These are phyloP conservation scores for Scutellaria minor DNA, from an alignment of 257 asterid genomes.

Conservation along the genomic window DNA sequence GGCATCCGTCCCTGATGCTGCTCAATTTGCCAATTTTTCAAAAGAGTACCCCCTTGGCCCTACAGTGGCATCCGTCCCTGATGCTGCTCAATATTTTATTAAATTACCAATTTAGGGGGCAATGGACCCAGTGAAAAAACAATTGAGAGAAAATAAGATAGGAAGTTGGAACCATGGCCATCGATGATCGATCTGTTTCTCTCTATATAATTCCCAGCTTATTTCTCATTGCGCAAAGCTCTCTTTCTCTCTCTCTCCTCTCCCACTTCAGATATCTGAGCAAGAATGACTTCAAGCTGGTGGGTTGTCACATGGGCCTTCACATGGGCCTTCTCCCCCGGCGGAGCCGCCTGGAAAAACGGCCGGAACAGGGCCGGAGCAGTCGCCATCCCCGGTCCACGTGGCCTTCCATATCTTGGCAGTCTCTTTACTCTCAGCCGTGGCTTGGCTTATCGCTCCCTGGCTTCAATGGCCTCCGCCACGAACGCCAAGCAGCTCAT, in stretches of 20 bases:
- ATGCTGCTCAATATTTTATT: too few species aligned
- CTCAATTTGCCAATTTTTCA: too few species aligned
- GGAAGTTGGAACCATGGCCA: too few species aligned
- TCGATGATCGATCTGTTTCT: too few species aligned
- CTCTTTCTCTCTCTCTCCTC: not conserved
- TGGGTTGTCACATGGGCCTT: conserved; percentile 58
- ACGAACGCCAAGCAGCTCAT: conserved; percentile 53
- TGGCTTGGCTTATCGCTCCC: conserved; percentile 61
- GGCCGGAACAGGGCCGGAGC: conserved; percentile 43
- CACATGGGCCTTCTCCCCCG: conserved; percentile 53
- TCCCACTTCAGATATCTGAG: not conserved
- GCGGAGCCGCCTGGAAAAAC: conserved; percentile 59
- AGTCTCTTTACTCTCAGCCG: conserved; percentile 52
- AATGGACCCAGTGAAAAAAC: too few species aligned
- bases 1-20: too few species aligned
- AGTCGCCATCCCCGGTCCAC: conserved; percentile 61
- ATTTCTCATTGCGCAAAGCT: not conserved
- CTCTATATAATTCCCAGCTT: too few species aligned
- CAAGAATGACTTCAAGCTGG: conserved; percentile 47
- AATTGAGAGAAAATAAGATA: too few species aligned
- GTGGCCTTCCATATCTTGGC: conserved; percentile 62
- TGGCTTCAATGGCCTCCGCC: conserved; percentile 43
- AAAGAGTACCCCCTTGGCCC: too few species aligned
- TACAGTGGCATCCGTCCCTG: too few species aligned
- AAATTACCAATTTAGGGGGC: too few species aligned